Conservation (phyloP, 2,329 filamentous ascomycete genomes). For the Colletotrichum musae region DNA sequence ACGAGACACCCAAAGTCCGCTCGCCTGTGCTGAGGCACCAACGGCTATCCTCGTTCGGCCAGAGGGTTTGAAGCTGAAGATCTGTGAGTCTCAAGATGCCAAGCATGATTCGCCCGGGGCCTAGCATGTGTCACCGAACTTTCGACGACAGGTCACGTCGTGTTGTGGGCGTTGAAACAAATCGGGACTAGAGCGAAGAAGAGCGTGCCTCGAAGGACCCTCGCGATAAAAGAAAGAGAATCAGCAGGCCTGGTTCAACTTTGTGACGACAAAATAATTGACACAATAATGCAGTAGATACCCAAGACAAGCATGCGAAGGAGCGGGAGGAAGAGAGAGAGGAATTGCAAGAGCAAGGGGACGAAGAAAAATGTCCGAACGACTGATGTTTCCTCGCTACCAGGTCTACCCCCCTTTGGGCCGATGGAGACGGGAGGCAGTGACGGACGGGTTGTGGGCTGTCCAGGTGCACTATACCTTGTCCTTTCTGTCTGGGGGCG, state of each 20-base stretch:
- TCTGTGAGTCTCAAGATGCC: constrained; percentile 38
- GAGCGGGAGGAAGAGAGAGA: background rate
- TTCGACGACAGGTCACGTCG: constrained; percentile 28
- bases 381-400: constrained; percentile 36
- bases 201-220: background rate
- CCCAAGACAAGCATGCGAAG: no score
- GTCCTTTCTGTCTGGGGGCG: constrained; percentile 6
- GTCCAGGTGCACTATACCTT: constrained; percentile 5
- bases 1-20: background rate
- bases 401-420: constrained; percentile 20
- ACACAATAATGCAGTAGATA: background rate
- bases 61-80: constrained; percentile 38
- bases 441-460: constrained; percentile 28
- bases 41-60: constrained; percentile 17
- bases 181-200: constrained; percentile 6
- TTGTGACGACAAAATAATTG: constrained; percentile 8
- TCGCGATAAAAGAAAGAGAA: background rate
- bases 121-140: constrained; percentile 34
- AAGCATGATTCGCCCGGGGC: constrained; percentile 30
- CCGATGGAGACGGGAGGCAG: constrained; percentile 11
- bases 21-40: background rate
- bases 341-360: background rate
- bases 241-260: background rate
- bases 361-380: constrained; percentile 36
- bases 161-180: constrained; percentile 38